A percentile compares a stretch with the other conserved stretches of the same genome.
Conservation (phyloP, 73 alveolate species). For the Tetrahymena borealis region DNA sequence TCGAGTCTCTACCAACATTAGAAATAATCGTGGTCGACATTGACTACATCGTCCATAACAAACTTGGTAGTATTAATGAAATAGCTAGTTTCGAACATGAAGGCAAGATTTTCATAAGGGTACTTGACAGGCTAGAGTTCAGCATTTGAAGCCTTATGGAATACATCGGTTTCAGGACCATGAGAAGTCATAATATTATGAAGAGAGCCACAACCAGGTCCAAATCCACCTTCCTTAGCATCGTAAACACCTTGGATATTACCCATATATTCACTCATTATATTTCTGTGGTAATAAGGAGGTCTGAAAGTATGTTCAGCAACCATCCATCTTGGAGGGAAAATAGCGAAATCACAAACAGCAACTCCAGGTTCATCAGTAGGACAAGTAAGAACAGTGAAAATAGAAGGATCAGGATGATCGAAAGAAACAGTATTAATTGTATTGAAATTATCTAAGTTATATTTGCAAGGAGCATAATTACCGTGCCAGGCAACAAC, state of each 20-base stretch:
- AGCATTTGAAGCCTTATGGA: conserved; percentile 59
- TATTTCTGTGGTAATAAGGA: conserved; percentile 83
- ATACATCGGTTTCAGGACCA: conserved; percentile 81
- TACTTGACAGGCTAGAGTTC: conserved; percentile 57
- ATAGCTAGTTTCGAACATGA: conserved; percentile 80
- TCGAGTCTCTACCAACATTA: conserved; percentile 76
- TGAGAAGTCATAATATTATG: conserved; percentile 78
- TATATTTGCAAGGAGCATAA: conserved; percentile 75
- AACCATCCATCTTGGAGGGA: conserved; percentile 87
- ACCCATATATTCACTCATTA: conserved; percentile 91
- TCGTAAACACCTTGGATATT: conserved; percentile 76
- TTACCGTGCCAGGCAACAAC: conserved; percentile 93
- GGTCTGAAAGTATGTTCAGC: conserved; percentile 88
- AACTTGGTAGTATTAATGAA: conserved; percentile 47
- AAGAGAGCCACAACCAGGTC: conserved; percentile 76
- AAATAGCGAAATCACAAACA: conserved; percentile 81
- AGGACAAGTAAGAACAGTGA: conserved; percentile 79
- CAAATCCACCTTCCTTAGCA: conserved; percentile 84
- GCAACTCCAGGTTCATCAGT: conserved; percentile 85
- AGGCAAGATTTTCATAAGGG: conserved; percentile 62
- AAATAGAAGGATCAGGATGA: conserved; percentile 90
- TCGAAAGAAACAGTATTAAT: conserved; percentile 80
- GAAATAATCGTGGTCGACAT: conserved; percentile 61
- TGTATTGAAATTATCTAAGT: conserved; percentile 60
- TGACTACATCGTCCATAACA: conserved; percentile 43